Evolutionary conservation across 176 grass and related monocot species (phyloP), one percentile per base, ranked within the genome.

Genomic region (Aegilops longissima): DNA sequence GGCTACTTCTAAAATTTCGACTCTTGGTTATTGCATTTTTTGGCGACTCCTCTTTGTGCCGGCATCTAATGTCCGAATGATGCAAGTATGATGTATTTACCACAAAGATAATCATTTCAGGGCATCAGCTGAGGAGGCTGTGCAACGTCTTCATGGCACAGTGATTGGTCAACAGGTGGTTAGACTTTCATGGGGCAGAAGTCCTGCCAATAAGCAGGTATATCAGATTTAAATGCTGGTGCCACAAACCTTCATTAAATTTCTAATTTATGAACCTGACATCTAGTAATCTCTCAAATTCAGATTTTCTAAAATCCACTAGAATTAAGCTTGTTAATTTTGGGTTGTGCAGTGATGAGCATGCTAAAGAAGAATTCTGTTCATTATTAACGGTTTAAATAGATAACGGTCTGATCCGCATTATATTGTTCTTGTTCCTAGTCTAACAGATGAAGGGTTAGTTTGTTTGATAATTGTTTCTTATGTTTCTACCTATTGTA

Each of bases 101-200:
- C 33, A 68, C 52, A 36, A 52, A 35, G 3, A 54, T 83, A 30
- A 82, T 67, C 49, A 16, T 80, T 88, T 77, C 84, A 99, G 97
- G 87, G 61, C 90, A 89, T 91, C 88, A 83, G 97, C 97, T 86
- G 97, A 99, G 86, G 97, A 99, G 78, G 97, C 97, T 70, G 90
- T 94, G 61, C 94, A 96, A 83, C 95, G 94, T 42, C 90, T 99
- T 86, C 97, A 99, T 90, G 97, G 97, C 81, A 94, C 88, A 73
- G 36, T 91, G 86, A 96, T 99, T 65, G 94, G 97, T 42, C 97
- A 99, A 73, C 97, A 96, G 89, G 80, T 88, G 69, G 97, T 97
- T 84, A 83, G 94, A 56, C 94, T 99, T 93, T 99, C 97, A 78
- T 99, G 97, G 97, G 97, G 97, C 69, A 89, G 89, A 90, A 99